A percentile compares a stretch with the other conserved stretches of the same genome.
These are phyloP conservation scores for Tubosaeta brunneosetosa DNA, from an alignment of 768 basidiomycete species.

Conservation along the genomic window DNA sequence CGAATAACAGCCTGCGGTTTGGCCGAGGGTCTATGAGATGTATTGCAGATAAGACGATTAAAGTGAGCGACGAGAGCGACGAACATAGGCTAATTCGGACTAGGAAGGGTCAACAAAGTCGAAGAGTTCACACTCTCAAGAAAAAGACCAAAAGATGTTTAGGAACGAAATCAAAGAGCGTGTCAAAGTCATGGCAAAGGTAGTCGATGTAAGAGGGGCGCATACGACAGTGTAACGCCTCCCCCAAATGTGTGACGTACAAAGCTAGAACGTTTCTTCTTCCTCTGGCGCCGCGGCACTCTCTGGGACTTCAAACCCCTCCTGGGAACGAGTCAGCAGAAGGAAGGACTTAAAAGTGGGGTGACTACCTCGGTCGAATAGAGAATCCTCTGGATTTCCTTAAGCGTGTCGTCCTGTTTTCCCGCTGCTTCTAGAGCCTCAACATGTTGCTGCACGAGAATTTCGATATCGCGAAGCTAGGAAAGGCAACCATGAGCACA, in stretches of 20 bases:
- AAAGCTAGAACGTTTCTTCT: constrained; percentile 68
- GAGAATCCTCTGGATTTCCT: constrained; percentile 85
- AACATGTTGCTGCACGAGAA: constrained; percentile 78
- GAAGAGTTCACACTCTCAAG: constrained; percentile 7
- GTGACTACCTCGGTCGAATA: constrained; percentile 86
- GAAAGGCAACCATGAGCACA: background rate
- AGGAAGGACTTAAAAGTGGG: background rate
- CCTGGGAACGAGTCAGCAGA: constrained; percentile 43
- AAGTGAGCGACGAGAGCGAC: constrained; percentile 15
- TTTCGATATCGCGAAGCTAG: constrained; percentile 95
- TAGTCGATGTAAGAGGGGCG: background rate
- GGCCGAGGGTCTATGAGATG: constrained; percentile 19
- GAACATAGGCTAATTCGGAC: constrained; percentile 19
- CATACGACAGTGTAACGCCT: background rate
- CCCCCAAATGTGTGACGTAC: constrained; percentile 12
- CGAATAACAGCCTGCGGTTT: background rate
- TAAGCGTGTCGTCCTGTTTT: constrained; percentile 57
- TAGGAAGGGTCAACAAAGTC: constrained; percentile 1
- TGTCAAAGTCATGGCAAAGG: constrained; percentile 7
- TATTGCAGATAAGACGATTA: constrained; percentile 27
- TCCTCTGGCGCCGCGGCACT: constrained; percentile 53
- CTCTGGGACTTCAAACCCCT: constrained; percentile 91
- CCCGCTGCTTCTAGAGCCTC: constrained; percentile 56
- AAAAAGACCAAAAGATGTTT: constrained; percentile 9
- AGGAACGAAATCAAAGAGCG: constrained; percentile 15